Conservation (phyloP, 257 asterid species). For the Anisodus acutangulus region DNA sequence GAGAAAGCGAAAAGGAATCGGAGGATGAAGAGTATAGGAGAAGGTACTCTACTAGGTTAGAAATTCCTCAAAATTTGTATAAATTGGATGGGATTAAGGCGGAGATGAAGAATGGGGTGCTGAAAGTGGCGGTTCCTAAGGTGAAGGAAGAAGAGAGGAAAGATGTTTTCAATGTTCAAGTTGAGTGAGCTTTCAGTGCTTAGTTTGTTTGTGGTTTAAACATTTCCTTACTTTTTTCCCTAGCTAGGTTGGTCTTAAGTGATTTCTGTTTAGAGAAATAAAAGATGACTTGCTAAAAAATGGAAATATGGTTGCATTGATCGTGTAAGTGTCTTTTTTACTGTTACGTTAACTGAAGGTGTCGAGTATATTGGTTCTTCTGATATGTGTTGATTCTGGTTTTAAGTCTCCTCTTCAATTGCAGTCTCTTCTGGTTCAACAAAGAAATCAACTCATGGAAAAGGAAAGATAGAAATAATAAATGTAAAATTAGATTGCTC, state of each 20-base stretch:
- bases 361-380: neutral
- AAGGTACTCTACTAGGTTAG: constrained; percentile 44
- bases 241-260: neutral
- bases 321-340: neutral
- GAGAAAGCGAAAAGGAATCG: constrained; percentile 41
- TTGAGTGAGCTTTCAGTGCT: constrained; percentile 34
- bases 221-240: neutral
- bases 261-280: neutral
- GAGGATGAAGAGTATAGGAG: constrained; percentile 41
- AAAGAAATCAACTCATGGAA: too few relatives aligned
- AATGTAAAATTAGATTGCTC: too few relatives aligned
- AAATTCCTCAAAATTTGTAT: constrained; percentile 40
- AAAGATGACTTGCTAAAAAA: neutral
- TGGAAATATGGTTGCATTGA: neutral
- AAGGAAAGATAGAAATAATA: too few relatives aligned
- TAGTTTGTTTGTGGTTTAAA: neutral
- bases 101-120: constrained; percentile 57
- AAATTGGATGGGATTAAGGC: constrained; percentile 47
- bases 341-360: neutral
- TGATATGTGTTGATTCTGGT: too few relatives aligned
- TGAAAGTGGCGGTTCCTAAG: constrained; percentile 48
- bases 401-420: too few relatives aligned
- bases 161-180: constrained; percentile 36
- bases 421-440: too few relatives aligned
- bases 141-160: constrained; percentile 49